A percentile compares a stretch with the other conserved stretches of the same genome.
Conservation (phyloP, 2,329 filamentous ascomycete genomes). For the Thelonectria olida region DNA sequence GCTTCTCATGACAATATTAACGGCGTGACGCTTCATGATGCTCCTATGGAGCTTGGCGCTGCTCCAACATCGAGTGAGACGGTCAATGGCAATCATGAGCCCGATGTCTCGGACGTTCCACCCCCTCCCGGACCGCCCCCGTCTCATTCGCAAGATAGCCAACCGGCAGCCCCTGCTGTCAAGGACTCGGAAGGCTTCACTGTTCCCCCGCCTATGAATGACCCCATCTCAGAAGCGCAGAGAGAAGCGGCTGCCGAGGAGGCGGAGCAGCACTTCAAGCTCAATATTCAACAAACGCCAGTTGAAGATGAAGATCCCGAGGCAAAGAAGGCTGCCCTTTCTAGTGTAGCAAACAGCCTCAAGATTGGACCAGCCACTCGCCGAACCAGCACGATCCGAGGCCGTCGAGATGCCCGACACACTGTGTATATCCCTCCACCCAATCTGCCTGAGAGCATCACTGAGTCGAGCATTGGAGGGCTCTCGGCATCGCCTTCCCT, state of each 20-base stretch:
- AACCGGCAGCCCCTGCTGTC: constrained; percentile 48
- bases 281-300: constrained; percentile 81
- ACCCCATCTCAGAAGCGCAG: constrained; percentile 78
- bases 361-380: constrained; percentile 72
- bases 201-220: constrained; percentile 70
- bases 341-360: constrained; percentile 78
- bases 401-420: constrained; percentile 90
- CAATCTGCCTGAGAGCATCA: constrained; percentile 46
- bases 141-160: constrained; percentile 49
- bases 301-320: constrained; percentile 81
- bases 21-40: constrained; percentile 49
- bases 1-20: constrained; percentile 56
- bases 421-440: constrained; percentile 79
- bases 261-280: constrained; percentile 75
- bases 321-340: constrained; percentile 76
- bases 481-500: constrained; percentile 34
- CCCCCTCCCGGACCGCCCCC: constrained; percentile 63
- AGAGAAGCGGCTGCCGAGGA: constrained; percentile 68
- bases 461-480: constrained; percentile 32
- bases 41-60: constrained; percentile 43
- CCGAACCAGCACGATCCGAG: constrained; percentile 80
- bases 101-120: constrained; percentile 61
- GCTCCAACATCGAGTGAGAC: constrained; percentile 43
- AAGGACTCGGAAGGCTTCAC: constrained; percentile 82
- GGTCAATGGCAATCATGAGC: constrained; percentile 58